These are phyloP conservation scores for Scortechinia acanthostroma DNA, from an alignment of 2,329 filamentous ascomycete genomes.

Conservation along the genomic window DNA sequence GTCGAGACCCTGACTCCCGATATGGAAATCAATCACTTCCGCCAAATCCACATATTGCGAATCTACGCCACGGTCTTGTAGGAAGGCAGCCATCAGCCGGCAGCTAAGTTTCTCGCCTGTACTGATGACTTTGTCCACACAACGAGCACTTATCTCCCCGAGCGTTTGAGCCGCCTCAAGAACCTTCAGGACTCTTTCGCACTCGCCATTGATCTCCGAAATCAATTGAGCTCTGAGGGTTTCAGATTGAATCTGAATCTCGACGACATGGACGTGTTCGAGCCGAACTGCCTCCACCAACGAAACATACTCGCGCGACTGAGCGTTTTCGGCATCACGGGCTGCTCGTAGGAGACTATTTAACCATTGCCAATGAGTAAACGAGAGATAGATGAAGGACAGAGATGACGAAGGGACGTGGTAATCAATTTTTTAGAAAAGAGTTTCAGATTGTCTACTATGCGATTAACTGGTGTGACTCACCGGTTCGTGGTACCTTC, in stretches of 20 bases:
- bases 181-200: background rate
- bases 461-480: slow-evolving; percentile 38
- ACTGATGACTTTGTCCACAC: slow-evolving; percentile 73
- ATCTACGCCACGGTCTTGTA: slow-evolving; percentile 74
- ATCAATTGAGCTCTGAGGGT: background rate
- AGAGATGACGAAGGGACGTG: too few relatives aligned
- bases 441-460: too few relatives aligned
- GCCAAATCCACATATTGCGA: slow-evolving; percentile 87
- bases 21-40: slow-evolving; percentile 33
- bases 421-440: too few relatives aligned
- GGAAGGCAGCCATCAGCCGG: slow-evolving; percentile 76
- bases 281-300: background rate
- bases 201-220: background rate
- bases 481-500: slow-evolving; percentile 93
- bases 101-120: slow-evolving; percentile 95
- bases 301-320: background rate
- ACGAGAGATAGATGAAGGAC: too few relatives aligned
- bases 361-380: too few relatives aligned
- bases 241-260: background rate
- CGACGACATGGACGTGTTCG: background rate
- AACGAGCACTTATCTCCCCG: background rate
- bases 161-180: background rate
- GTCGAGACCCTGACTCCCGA: slow-evolving; percentile 33
- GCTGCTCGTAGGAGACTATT: background rate
- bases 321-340: background rate